A percentile compares a stretch with the other conserved stretches of the same genome.
phyloP scores from a whole-genome alignment of 23 red algal genomes.

The Gracilaria domingensis region DNA sequence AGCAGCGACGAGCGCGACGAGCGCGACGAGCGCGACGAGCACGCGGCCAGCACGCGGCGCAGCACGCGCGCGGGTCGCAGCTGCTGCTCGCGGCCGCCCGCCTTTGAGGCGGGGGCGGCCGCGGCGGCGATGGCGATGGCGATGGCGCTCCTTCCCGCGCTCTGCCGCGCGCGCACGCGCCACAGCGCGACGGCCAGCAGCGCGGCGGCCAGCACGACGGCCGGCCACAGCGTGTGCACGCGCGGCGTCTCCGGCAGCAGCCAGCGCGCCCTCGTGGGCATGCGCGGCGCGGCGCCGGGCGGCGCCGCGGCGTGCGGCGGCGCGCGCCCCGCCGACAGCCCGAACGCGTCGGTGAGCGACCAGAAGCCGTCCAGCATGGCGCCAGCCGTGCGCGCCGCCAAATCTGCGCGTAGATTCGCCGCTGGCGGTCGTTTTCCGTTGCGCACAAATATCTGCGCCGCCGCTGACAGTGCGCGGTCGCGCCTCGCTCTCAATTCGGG shows the following conservation, averaged over 20 bases:
- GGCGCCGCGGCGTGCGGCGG: constrained; percentile 13
- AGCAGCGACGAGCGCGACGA: background rate
- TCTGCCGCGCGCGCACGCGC: background rate
- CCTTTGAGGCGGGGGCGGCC: too few species aligned
- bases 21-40: background rate
- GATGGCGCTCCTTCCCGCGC: background rate
- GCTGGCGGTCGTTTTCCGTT: too few species aligned
- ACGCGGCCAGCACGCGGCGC: background rate
- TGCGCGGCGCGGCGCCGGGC: background rate
- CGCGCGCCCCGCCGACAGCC: background rate
- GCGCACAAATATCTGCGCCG: too few species aligned
- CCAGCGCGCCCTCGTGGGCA: constrained; percentile 4
- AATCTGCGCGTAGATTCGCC: too few species aligned
- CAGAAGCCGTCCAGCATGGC: constrained; percentile 28
- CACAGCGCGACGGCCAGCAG: background rate
- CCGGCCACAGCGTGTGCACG: constrained; percentile 28
- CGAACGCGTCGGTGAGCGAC: constrained; percentile 28
- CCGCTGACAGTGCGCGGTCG: too few species aligned
- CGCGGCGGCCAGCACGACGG: background rate
- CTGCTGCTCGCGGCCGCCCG: background rate
- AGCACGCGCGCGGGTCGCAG: background rate
- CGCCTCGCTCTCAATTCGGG: too few species aligned
- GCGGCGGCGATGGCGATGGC: background rate
- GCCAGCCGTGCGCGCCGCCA: too few species aligned
- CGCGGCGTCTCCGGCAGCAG: constrained; percentile 9